Conservation (phyloP, 768 basidiomycete genomes). For the Mycena capillaripes region DNA sequence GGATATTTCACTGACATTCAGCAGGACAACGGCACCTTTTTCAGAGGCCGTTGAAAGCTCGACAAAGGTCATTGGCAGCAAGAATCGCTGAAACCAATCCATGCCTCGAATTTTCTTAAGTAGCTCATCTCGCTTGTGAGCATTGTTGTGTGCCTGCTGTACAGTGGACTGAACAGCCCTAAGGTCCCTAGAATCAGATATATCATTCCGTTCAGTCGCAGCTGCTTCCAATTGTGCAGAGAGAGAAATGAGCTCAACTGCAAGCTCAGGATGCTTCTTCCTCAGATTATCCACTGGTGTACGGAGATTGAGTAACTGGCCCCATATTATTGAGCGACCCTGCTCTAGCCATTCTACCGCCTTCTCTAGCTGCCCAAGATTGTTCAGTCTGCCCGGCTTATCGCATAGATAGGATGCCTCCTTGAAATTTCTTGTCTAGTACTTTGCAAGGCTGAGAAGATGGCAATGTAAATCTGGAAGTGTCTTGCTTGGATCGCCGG, state of each 20-base stretch:
- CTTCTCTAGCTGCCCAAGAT: too few species aligned
- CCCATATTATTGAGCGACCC: conserved; percentile 40
- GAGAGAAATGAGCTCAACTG: conserved; percentile 17
- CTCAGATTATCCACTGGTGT: conserved; percentile 38
- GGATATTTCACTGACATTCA: conserved; percentile 47
- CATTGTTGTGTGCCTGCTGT: background rate
- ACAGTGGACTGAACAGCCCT: background rate
- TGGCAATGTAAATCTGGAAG: too few species aligned
- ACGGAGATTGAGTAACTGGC: conserved; percentile 37
- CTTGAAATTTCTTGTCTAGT: too few species aligned
- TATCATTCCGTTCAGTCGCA: background rate
- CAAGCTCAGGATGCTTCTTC: conserved; percentile 36
- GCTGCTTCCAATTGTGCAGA: background rate
- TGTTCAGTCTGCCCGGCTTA: too few species aligned
- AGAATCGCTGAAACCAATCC: conserved; percentile 48
- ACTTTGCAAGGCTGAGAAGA: too few species aligned
- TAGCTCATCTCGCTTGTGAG: background rate
- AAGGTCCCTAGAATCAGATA: background rate
- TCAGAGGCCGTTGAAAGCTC: conserved; percentile 37
- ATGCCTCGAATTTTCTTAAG: conserved; percentile 17
- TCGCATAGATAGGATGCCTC: too few species aligned
- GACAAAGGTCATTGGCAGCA: conserved; percentile 40
- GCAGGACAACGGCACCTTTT: conserved; percentile 50
- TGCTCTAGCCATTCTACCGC: conserved; percentile 23
- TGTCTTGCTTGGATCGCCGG: too few species aligned